These are phyloP conservation scores for Saprolegnia diclina DNA, from an alignment of 352 stramenopile species.

Conservation along the genomic window DNA sequence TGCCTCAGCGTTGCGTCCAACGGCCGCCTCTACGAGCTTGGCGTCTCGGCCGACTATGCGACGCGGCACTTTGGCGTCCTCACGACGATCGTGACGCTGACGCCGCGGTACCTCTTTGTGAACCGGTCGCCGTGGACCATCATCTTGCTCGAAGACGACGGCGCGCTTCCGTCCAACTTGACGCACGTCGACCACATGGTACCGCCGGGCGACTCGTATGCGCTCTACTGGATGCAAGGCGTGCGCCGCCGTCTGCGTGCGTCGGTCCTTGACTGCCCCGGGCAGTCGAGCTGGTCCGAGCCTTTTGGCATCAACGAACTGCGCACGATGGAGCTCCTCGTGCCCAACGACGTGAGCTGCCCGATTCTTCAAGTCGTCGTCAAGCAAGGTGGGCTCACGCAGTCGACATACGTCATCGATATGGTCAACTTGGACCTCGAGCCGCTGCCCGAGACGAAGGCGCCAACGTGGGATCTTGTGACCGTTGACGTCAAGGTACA, in stretches of 20 bases:
- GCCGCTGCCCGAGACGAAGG: not conserved
- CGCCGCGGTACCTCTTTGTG: slow-evolving; percentile 69
- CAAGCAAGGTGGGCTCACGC: slow-evolving; percentile 67
- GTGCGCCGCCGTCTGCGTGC: slow-evolving; percentile 43
- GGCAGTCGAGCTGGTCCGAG: slow-evolving; percentile 59
- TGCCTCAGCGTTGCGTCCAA: slow-evolving; percentile 52
- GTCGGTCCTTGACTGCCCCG: slow-evolving; percentile 45
- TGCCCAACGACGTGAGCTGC: slow-evolving; percentile 34
- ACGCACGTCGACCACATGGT: slow-evolving; percentile 55
- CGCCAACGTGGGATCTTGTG: slow-evolving; percentile 18
- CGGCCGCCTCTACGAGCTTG: slow-evolving; percentile 62
- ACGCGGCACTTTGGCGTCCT: slow-evolving; percentile 77
- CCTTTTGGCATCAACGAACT: slow-evolving; percentile 48
- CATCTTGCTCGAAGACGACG: slow-evolving; percentile 50
- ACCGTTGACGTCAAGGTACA: slow-evolving; percentile 22
- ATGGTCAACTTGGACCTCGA: slow-evolving; percentile 33
- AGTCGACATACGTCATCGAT: slow-evolving; percentile 62
- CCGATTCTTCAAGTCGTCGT: slow-evolving; percentile 46
- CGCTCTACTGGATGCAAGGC: slow-evolving; percentile 68
- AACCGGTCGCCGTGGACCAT: slow-evolving; percentile 64
- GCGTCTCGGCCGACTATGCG: slow-evolving; percentile 71
- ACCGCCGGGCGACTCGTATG: slow-evolving; percentile 59
- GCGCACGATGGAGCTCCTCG: slow-evolving; percentile 41
- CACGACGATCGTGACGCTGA: slow-evolving; percentile 78
- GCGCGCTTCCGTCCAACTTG: not conserved